These are phyloP conservation scores for Tephrocybe sp. DNA, from an alignment of 768 basidiomycete genomes.

Conservation along the genomic window DNA sequence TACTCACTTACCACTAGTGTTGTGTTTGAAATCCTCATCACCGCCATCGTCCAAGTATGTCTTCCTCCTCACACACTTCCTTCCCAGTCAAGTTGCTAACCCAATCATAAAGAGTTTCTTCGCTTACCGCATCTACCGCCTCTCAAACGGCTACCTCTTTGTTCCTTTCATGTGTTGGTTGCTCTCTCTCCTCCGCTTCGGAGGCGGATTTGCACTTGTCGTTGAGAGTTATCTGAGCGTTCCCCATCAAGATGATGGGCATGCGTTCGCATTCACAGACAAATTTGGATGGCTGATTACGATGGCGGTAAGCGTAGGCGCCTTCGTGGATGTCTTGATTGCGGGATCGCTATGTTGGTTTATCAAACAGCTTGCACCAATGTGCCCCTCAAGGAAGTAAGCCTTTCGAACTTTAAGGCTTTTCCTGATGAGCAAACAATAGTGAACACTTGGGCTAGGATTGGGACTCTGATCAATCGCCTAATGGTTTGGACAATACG, in stretches of 20 bases:
- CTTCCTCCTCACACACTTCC: background rate
- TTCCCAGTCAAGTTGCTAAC: no score
- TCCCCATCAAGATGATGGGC: slow-evolving; percentile 18
- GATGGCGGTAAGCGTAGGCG: slow-evolving; percentile 18
- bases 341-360: slow-evolving; percentile 22
- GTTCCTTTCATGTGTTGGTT: slow-evolving; percentile 16
- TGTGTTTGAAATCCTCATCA: slow-evolving; percentile 21
- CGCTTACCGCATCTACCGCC: slow-evolving; percentile 20
- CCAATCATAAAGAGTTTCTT: slow-evolving; percentile 26
- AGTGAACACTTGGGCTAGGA: slow-evolving; percentile 15
- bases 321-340: slow-evolving; percentile 23
- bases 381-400: slow-evolving; percentile 8
- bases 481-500: slow-evolving; percentile 25
- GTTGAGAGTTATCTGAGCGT: slow-evolving; percentile 22
- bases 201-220: slow-evolving; percentile 15
- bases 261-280: slow-evolving; percentile 17
- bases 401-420: no score
- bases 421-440: background rate
- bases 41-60: slow-evolving; percentile 20
- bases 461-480: slow-evolving; percentile 18
- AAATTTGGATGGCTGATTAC: slow-evolving; percentile 27
- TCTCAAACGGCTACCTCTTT: slow-evolving; percentile 16
- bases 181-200: slow-evolving; percentile 19
- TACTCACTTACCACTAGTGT: no score
- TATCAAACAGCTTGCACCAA: slow-evolving; percentile 7